Evolutionary conservation across 805 yeast genomes (phyloP).

Genomic region (Wickerhamiella australiensis): DNA sequence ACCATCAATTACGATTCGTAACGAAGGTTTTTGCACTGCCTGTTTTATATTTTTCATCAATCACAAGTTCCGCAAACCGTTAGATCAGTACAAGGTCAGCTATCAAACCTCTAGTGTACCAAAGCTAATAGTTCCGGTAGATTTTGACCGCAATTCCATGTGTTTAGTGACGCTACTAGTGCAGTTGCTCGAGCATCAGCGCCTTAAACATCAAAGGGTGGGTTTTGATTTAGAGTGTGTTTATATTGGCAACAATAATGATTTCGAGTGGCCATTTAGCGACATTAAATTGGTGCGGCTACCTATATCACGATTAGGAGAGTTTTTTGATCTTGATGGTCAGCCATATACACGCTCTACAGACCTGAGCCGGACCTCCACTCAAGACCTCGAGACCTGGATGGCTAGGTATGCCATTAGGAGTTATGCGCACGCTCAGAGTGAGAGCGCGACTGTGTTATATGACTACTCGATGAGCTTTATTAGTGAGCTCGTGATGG

Average conservation of each 20-base stretch:
- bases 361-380: constrained; percentile 39
- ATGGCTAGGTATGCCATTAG: constrained; percentile 39
- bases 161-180: constrained; percentile 56
- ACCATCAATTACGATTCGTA: constrained; percentile 39
- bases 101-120: constrained; percentile 35
- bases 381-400: constrained; percentile 46
- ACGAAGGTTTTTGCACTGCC: constrained; percentile 47
- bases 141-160: constrained; percentile 56
- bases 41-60: constrained; percentile 67
- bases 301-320: constrained; percentile 22
- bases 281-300: constrained; percentile 22
- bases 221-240: constrained; percentile 55
- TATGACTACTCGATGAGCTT: constrained; percentile 75
- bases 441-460: constrained; percentile 36
- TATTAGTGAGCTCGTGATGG: constrained; percentile 65
- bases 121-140: constrained; percentile 46
- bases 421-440: constrained; percentile 35
- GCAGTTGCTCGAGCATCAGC: constrained; percentile 52
- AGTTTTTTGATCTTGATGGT: constrained; percentile 14
- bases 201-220: constrained; percentile 45
- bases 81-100: constrained; percentile 68
- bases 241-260: constrained; percentile 30
- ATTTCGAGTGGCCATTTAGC: constrained; percentile 19
- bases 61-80: constrained; percentile 68
- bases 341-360: constrained; percentile 27